Conservation (phyloP, 176 grass and related monocot genomes). For the Hyparrhenia diplandra region DNA sequence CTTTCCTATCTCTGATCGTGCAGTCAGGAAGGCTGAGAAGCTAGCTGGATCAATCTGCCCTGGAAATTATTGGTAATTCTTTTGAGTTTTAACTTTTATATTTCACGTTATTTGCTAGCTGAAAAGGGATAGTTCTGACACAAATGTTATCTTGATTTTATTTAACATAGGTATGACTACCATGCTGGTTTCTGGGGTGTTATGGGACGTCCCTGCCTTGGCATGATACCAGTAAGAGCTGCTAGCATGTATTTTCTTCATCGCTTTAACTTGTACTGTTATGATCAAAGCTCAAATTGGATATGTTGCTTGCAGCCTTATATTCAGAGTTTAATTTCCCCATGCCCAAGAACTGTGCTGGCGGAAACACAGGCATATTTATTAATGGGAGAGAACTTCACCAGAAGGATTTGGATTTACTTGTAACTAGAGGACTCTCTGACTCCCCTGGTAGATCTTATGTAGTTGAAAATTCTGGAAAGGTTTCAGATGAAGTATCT, state of each 20-base stretch:
- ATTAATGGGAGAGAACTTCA: constrained; percentile 96
- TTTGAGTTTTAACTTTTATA: constrained; percentile 5
- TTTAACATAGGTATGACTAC: constrained; percentile 71
- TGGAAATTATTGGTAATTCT: constrained; percentile 81
- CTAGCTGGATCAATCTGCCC: constrained; percentile 67
- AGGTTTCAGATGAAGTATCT: constrained; percentile 75
- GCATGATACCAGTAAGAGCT: constrained; percentile 92
- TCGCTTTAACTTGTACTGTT: background rate
- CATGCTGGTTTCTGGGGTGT: constrained; percentile 94
- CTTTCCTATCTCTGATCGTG: constrained; percentile 63
- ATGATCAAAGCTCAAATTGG: constrained; percentile 12
- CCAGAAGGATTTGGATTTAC: constrained; percentile 79
- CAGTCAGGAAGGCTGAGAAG: constrained; percentile 81
- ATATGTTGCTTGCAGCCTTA: constrained; percentile 50
- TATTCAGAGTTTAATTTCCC: constrained; percentile 92
- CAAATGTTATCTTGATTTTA: background rate
- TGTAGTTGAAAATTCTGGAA: constrained; percentile 76
- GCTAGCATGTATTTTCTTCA: constrained; percentile 3
- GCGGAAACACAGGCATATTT: constrained; percentile 65
- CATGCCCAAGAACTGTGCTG: constrained; percentile 78
- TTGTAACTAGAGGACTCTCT: constrained; percentile 66
- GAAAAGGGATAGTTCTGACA: background rate
- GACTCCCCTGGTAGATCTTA: constrained; percentile 61
- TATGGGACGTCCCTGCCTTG: constrained; percentile 68
- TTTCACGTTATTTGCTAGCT: constrained; percentile 17